These are phyloP conservation scores for Podospora conica DNA, from an alignment of 495 filamentous ascomycete genomes.

Conservation along the genomic window DNA sequence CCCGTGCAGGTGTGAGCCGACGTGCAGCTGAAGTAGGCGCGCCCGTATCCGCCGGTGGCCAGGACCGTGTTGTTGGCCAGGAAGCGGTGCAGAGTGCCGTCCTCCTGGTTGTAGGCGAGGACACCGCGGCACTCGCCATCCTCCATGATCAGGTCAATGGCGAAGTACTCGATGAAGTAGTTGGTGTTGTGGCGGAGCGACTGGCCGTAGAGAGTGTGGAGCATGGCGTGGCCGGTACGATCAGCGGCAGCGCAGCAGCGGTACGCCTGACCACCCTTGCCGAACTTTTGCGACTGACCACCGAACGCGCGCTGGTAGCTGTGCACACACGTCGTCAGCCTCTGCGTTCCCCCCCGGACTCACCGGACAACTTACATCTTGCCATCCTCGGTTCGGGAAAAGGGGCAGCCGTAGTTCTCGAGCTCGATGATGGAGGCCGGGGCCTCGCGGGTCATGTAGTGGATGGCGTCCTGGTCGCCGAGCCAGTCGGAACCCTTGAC, in stretches of 20 bases:
- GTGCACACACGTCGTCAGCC: conserved; percentile 9
- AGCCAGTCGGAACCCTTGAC: conserved; percentile 99
- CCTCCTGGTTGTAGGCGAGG: conserved; percentile 95
- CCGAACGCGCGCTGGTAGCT: conserved; percentile 94
- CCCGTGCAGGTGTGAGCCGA: conserved; percentile 97
- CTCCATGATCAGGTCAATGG: conserved; percentile 92
- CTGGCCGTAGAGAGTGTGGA: conserved; percentile 97
- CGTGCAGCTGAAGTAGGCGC: conserved; percentile 96
- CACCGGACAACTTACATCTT: conserved; percentile 56
- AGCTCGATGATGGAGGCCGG: conserved; percentile 87
- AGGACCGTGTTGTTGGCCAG: conserved; percentile 91
- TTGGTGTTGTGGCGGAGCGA: conserved; percentile 95
- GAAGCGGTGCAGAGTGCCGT: conserved; percentile 94
- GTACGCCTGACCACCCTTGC: conserved; percentile 96
- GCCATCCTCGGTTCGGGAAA: conserved; percentile 94
- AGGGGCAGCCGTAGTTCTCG: conserved; percentile 96
- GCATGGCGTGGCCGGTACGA: conserved; percentile 89
- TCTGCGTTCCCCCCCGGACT: neutral
- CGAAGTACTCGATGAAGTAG: conserved; percentile 99
- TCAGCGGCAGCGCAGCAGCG: conserved; percentile 93
- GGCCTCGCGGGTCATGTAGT: conserved; percentile 98
- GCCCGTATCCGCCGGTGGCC: conserved; percentile 92
- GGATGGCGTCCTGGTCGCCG: conserved; percentile 96
- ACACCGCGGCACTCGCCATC: conserved; percentile 93
- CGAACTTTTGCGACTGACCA: conserved; percentile 90